Percentiles rank a stretch among this genome's conserved stretches.
Evolutionary conservation across 164 flowering plant genomes (phyloP).

Genomic region (Umbilicus rupestris): DNA sequence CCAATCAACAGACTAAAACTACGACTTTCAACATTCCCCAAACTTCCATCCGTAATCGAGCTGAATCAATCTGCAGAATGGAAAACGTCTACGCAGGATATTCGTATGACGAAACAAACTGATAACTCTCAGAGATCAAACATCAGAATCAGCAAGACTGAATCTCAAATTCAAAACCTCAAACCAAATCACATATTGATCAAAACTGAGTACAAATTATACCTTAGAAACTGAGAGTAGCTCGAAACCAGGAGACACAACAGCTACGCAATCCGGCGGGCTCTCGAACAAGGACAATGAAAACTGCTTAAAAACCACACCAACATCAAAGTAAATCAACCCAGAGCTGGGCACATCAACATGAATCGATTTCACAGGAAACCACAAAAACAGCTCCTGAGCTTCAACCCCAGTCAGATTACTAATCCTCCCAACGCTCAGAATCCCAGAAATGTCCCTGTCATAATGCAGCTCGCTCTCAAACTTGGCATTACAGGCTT

Average conservation of each 20-base stretch:
- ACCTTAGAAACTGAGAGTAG: not conserved
- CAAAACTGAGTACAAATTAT: not conserved
- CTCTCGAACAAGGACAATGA: slow-evolving; percentile 33
- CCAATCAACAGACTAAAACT: no score
- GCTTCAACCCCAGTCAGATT: slow-evolving; percentile 36
- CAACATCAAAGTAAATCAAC: slow-evolving; percentile 45
- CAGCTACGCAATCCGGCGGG: not conserved
- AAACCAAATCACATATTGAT: not conserved
- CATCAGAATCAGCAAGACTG: no score
- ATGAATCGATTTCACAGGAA: slow-evolving; percentile 39
- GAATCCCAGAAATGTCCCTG: slow-evolving; percentile 25
- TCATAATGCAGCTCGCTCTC: slow-evolving; percentile 46
- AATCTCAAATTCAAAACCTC: not conserved
- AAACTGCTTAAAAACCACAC: slow-evolving; percentile 45
- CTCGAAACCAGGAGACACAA: not conserved
- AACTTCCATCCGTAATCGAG: no score
- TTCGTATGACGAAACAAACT: no score
- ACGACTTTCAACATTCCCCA: no score
- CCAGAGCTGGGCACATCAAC: slow-evolving; percentile 50
- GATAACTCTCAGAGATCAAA: no score
- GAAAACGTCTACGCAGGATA: no score
- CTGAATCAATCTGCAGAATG: no score
- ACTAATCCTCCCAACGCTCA: slow-evolving; percentile 30
- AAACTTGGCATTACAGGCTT: slow-evolving; percentile 43
- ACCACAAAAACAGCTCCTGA: slow-evolving; percentile 57